Base-by-base conservation (phyloP, 2,329 filamentous ascomycete genomes). In the Aaosphaeria arxii region DNA sequence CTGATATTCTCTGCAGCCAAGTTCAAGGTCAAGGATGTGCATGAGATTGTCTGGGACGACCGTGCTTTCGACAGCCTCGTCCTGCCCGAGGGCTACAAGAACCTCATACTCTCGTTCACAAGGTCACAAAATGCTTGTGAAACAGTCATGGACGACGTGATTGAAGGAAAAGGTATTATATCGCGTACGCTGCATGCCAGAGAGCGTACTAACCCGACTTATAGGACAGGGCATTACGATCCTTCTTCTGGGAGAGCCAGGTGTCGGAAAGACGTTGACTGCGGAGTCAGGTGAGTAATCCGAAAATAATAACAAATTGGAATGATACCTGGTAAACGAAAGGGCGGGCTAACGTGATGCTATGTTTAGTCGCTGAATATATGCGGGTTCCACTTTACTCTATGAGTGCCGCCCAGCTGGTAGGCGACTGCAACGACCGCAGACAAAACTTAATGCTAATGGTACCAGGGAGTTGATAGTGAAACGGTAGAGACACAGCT, bases 111-210 rank as follows among this genome's bases (percentile, higher is more conserved):
- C 17, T 58, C 62, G 1, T 59, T 65, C 30, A 60, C 61, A 5
- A 49, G 58, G 38, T 61, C 50, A 39, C 60, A 65, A 35, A 47
- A 57, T 32, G 29, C 42, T 11, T 52, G 50, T 24, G 51, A 49
- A 30, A 48, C 50, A 6, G 11, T 46, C 7, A 52, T 67, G 35
- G 62, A 66, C 41, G 66, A 69, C 49, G 50, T 69, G 5, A 58
- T 69, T 31, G 54, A 62, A 45, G 66, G 64, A 1, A 67, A 69
- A 47, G 65, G 67, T 45, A 52, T 5, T 44, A 49, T 58, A 9
- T 36, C 9, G 33, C n/a, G 9, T 36, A 9, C 54, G 4, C 52
- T 59, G 17, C 51, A 44, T 30, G 58, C 53, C 39, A 7, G 9
- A 9, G 39, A 28, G 17, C 39, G 17, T 24, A 24, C 39, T 40